Percentiles rank a stretch among this genome's conserved stretches.
These are phyloP conservation scores for Komagataella mondaviorum DNA, from an alignment of 805 yeast genomes.

Conservation along the genomic window DNA sequence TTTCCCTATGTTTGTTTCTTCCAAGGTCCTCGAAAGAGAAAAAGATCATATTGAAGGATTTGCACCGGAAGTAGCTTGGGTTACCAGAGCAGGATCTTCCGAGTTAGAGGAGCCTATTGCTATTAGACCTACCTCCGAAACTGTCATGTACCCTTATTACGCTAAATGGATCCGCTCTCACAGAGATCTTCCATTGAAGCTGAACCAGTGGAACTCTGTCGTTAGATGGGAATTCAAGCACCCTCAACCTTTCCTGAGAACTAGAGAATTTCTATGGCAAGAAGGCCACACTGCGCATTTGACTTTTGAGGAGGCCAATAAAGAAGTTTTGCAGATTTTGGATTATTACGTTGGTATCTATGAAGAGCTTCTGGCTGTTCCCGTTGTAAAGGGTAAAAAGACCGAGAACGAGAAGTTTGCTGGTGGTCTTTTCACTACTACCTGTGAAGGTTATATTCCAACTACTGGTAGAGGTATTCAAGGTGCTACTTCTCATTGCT, in stretches of 20 bases:
- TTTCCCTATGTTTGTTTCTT: conserved; percentile 97
- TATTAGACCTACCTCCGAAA: conserved; percentile 97
- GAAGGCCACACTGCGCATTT: conserved; percentile 99
- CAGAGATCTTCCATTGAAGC: conserved; percentile 90
- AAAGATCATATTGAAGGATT: conserved; percentile 98
- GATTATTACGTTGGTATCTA: conserved; percentile 78
- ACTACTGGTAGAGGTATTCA: conserved; percentile 99
- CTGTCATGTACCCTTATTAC: conserved; percentile 99
- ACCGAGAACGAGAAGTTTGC: conserved; percentile 98
- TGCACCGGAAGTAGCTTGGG: conserved; percentile 99
- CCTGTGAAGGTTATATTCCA: conserved; percentile 93
- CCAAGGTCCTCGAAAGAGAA: conserved; percentile 87
- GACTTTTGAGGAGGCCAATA: conserved; percentile 65
- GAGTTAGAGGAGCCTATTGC: conserved; percentile 98
- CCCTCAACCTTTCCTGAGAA: conserved; percentile 98
- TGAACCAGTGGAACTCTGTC: conserved; percentile 99
- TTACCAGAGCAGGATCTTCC: conserved; percentile 86
- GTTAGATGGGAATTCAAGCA: conserved; percentile 99
- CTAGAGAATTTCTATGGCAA: conserved; percentile 99
- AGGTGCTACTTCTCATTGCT: conserved; percentile 96
- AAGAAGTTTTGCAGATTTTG: conserved; percentile 77
- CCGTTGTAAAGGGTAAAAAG: conserved; percentile 88
- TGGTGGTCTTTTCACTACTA: conserved; percentile 92
- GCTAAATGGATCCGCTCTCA: conserved; percentile 98
- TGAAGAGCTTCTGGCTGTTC: conserved; percentile 90